Evolutionary conservation across 2,329 filamentous ascomycete genomes (phyloP).

Genomic region (Fusarium musae): DNA sequence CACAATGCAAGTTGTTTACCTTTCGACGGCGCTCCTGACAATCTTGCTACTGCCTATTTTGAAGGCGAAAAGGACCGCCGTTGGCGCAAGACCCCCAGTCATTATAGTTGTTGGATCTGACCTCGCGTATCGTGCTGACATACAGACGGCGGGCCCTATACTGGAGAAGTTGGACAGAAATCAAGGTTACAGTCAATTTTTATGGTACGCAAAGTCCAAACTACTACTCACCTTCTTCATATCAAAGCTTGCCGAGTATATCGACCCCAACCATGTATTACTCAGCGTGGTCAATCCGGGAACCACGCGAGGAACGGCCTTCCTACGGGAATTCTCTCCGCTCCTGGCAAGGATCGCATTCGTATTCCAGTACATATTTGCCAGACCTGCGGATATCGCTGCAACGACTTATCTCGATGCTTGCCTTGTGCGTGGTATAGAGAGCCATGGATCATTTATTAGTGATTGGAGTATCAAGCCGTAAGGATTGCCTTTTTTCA

Average conservation of each 20-base stretch:
- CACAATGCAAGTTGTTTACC: neutral
- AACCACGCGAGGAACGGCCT: neutral
- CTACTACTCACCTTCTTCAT: neutral
- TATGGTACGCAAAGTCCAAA: neutral
- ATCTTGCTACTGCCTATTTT: neutral
- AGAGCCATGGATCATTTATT: neutral
- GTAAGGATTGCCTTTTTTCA: neutral
- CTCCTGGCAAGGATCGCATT: neutral
- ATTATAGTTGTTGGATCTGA: neutral
- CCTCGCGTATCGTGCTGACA: neutral
- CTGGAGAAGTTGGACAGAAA: neutral
- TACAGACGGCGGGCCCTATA: fast-evolving
- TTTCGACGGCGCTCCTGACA: neutral
- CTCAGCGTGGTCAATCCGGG: neutral
- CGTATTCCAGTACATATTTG: neutral
- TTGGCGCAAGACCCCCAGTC: neutral
- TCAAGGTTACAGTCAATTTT: neutral
- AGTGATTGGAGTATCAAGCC: neutral
- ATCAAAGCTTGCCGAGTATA: neutral
- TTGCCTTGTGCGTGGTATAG: neutral
- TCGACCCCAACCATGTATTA: neutral
- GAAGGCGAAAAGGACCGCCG: neutral
- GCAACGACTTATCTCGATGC: neutral
- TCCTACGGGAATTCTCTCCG: neutral
- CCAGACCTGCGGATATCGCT: neutral